Evolutionary conservation across 495 filamentous ascomycete species (phyloP).

Genomic region (Hypoxylon trugodes): DNA sequence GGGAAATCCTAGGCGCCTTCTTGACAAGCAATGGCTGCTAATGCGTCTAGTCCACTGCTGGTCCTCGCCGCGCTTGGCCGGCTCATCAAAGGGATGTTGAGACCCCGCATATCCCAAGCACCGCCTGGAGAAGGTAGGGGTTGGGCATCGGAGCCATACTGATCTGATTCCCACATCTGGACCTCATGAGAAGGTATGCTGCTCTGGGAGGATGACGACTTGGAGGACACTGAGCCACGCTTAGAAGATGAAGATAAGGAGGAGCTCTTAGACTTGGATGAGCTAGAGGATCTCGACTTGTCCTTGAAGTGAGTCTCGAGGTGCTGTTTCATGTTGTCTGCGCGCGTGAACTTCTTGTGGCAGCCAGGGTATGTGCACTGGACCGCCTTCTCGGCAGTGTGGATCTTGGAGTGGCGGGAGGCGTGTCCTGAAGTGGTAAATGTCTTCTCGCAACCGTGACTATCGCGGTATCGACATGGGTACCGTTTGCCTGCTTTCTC

Average conservation of each 20-base stretch:
- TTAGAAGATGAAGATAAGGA: slow-evolving; percentile 46
- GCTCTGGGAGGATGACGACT: slow-evolving; percentile 38
- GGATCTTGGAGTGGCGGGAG: slow-evolving; percentile 95
- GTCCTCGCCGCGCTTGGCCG: slow-evolving; percentile 45
- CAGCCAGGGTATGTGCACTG: slow-evolving; percentile 79
- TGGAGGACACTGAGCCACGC: slow-evolving; percentile 45
- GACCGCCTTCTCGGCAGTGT: slow-evolving; percentile 94
- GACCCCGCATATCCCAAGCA: slow-evolving; percentile 54
- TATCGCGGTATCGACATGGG: slow-evolving; percentile 70
- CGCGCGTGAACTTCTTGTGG: slow-evolving; percentile 92
- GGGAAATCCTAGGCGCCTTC: slow-evolving; percentile 42
- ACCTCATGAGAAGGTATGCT: slow-evolving; percentile 36
- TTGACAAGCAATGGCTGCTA: slow-evolving; percentile 53
- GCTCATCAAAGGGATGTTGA: slow-evolving; percentile 49
- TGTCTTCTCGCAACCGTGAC: slow-evolving; percentile 76
- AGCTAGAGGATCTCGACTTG: slow-evolving; percentile 48
- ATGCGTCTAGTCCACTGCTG: slow-evolving; percentile 53
- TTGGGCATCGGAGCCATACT: slow-evolving; percentile 30
- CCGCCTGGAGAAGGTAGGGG: slow-evolving; percentile 45
- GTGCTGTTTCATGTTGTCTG: slow-evolving; percentile 99
- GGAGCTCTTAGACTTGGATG: slow-evolving; percentile 47
- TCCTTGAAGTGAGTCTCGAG: slow-evolving; percentile 82
- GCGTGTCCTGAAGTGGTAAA: slow-evolving; percentile 98
- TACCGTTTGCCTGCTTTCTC: slow-evolving; percentile 66
- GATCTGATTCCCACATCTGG: slow-evolving; percentile 46